Base-by-base conservation (phyloP, 257 asterid genomes). In the Salvia miltiorrhiza region DNA sequence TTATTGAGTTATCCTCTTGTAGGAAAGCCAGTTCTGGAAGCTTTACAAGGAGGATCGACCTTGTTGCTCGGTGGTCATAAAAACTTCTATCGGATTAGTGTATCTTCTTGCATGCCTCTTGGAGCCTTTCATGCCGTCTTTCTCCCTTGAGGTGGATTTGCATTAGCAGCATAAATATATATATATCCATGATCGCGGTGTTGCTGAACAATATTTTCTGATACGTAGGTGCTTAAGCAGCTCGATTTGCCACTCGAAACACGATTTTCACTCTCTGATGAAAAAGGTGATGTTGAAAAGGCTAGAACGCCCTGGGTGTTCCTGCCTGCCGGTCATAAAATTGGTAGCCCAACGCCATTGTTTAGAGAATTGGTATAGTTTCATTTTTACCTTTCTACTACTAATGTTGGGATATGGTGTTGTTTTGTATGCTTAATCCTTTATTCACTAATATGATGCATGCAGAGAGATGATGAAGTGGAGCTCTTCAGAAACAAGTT, bases 11-110 rank as follows among this genome's bases (percentile, higher is more conserved):
- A 45, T 71, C 21, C 7, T 55, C 50, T 19, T 70, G 73, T 56
- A 92, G 95, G 98, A 84, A 73, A 87, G 82, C 73, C 86, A 85
- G 73, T 89, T 89, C 75, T 91, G 97, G 97, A 91, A 83, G 81
- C 95, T 89, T 76, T 91, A 85, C 90, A 91, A 85, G 78, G 93
- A 87, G 83, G 95, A 89, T 63, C 83, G 17, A 13, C 54, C 83
- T 67, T 67, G 82, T 16, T 89, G 97, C 76, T 77, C 88, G 11
- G 63, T 87, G 56, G 96, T 91, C 57, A 81, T 89, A 91, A 87
- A 78, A 84, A 87, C 97, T 67, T 74, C 97, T 32, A 81, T 79
- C 1, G 97, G 97, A 69, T 50, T 91, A 53, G 96, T 91, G 5
- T 83, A 87, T 78, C 90, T 91, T 64, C 91, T 91, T 13, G 95